Evolutionary conservation across 768 basidiomycete species (phyloP).

Genomic region (Agrocybe chaxingu): DNA sequence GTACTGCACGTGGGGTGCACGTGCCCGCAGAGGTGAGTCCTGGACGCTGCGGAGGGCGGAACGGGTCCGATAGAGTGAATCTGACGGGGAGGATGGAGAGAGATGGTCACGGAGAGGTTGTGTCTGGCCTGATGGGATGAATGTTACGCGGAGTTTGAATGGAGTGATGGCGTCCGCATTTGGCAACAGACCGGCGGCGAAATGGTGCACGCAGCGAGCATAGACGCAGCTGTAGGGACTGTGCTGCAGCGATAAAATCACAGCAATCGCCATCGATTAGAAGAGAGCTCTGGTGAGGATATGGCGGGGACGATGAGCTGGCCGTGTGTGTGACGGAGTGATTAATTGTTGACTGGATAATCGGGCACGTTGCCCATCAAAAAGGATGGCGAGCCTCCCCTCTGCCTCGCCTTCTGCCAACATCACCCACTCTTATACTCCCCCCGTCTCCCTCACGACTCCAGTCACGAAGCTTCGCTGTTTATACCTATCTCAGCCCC

Average conservation of each 20-base stretch:
- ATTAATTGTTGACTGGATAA: constrained; percentile 4
- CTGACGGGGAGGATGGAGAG: no score
- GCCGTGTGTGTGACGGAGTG: background rate
- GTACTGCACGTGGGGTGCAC: no score
- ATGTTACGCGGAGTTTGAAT: no score
- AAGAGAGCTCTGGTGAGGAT: background rate
- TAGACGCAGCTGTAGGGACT: no score
- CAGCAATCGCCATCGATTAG: no score
- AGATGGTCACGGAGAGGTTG: no score
- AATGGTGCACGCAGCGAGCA: no score
- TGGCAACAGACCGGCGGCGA: no score
- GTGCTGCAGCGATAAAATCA: no score
- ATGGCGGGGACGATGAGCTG: background rate
- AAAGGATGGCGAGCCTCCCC: constrained; percentile 57
- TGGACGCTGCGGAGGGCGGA: constrained; percentile 6
- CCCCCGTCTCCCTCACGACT: constrained; percentile 17
- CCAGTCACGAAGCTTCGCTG: constrained; percentile 17
- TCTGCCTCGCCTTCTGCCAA: constrained; percentile 55
- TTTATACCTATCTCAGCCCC: constrained; percentile 30
- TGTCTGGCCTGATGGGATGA: no score
- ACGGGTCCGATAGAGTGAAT: no score
- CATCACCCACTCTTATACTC: constrained; percentile 11
- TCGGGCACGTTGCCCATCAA: constrained; percentile 80
- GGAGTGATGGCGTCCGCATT: no score
- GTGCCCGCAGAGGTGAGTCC: background rate